Evolutionary conservation across 2,329 filamentous ascomycete species (phyloP).

Genomic region (Diaporthe australafricana): DNA sequence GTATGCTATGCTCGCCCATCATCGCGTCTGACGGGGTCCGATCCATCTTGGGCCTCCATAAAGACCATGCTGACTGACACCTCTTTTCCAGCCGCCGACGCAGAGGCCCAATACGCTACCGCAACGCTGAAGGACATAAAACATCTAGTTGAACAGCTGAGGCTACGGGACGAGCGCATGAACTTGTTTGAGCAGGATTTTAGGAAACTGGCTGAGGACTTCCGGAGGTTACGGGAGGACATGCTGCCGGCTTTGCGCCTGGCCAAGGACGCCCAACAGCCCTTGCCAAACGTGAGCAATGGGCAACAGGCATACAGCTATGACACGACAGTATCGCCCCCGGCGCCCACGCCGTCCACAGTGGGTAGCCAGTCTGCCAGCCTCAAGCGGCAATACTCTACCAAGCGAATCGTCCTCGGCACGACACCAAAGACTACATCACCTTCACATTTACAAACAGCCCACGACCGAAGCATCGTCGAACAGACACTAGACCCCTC

Average conservation of each 20-base stretch:
- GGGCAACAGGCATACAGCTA: constrained; percentile 60
- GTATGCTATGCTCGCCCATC: constrained; percentile 64
- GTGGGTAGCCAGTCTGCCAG: constrained; percentile 60
- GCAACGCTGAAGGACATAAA: constrained; percentile 95
- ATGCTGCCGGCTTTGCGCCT: constrained; percentile 90
- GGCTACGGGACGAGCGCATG: constrained; percentile 91
- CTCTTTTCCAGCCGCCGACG: constrained; percentile 79
- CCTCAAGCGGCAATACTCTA: constrained; percentile 79
- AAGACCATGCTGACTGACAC: constrained; percentile 38
- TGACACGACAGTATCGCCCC: constrained; percentile 66
- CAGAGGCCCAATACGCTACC: constrained; percentile 84
- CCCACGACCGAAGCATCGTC: constrained; percentile 73
- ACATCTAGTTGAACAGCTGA: constrained; percentile 88
- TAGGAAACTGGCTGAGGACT: constrained; percentile 86
- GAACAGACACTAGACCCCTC: constrained; percentile 77
- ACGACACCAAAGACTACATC: constrained; percentile 80
- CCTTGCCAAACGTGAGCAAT: constrained; percentile 71
- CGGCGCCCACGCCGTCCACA: constrained; percentile 67
- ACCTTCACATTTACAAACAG: constrained; percentile 77
- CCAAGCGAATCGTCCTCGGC: constrained; percentile 79
- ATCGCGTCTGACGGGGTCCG: not conserved
- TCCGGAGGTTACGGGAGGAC: constrained; percentile 88
- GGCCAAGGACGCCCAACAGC: constrained; percentile 91
- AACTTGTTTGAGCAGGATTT: constrained; percentile 85
- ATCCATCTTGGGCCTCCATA: constrained; percentile 7